Evolutionary conservation across 257 asterid genomes (phyloP), one percentile per base, ranked within the genome.

Genomic region (Solanum gandarillasii): DNA sequence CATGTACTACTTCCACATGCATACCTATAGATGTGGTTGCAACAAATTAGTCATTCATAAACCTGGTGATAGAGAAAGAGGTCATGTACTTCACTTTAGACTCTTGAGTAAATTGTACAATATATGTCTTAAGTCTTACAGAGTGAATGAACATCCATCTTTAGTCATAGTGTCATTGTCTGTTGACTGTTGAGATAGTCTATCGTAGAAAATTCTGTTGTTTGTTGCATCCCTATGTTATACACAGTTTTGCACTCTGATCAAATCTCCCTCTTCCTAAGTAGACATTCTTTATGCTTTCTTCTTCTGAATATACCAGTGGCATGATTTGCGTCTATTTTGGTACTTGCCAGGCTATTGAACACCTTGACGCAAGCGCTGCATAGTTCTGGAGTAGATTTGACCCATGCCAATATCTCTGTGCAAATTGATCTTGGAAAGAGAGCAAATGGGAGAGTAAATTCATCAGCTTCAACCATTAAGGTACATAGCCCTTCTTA

Each of bases 391-490:
- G 99, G 99, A 58, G 94, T 97, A 36, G 98, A 97, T 89, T 91
- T 96, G 85, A 92, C 99, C 21, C 95, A 93, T 87, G 96, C 99
- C 87, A 92, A 90, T 92, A 92, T 97, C 89, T 95, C 99, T 5
- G 99, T 96, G 46, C 95, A 96, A 91, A 94, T 97, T 84, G 98
- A 97, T 90, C 94, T 97, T 23, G 99, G 98, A 41, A 96, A 95
- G 91, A 93, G 91, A 89, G 94, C 92, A 16, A 91, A 91, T 27
- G 91, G 90, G 58, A 58, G 89, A 91, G 89, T 91, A 84, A 90
- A 89, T 90, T 90, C 98, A 84, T 89, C 97, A 62, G 84, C 95
- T 12, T 91, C 94, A 52, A 65, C 87, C n/a, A 73, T 92, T 85
- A 97, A 95, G 99, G 98, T 97, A 88, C 84, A 27, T 62, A 35